Evolutionary conservation across 192 early-diverging fungal species (phyloP), one percentile per base, ranked within the genome.

Genomic region (Linnemannia hyalina): DNA sequence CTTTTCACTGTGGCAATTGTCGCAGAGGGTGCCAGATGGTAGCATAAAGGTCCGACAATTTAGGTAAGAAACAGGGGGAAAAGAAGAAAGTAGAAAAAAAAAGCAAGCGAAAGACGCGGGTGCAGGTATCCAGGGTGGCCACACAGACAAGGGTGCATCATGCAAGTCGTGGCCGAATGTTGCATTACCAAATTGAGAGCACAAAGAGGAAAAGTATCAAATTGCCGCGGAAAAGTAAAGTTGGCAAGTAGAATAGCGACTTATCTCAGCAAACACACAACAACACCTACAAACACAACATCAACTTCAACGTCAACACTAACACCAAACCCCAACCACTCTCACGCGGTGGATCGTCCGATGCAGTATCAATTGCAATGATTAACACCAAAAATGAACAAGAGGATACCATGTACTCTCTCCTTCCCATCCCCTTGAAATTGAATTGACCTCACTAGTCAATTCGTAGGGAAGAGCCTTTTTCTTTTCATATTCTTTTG

Each of bases 191-290:
- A 65, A 65, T 65, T 29, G 26, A 65, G 57, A 60, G 57, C 57
- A 60, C n/a, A 60, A 60, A 60, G 54, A 42, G 4, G 35, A 41
- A 70, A 23, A 20, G 23, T 41, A 40, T 7, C 18, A 42, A 5
- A 42, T 70, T 22, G 69, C 41, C 69, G 69, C 35, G 69, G 35
- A 38, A n/a, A 70, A 41, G 68, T 70, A 4, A 4, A 5, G 38
- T 20, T 35, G 1, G 23, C 8, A n/a, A 42, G 7, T 36, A 70
- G 5, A 23, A 26, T n/a, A n/a, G 2, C 6, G 69, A 70, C 23
- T 65, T 65, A 35, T 65, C 60, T 65, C 60, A 65, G 29, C 60
- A 65, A 63, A 65, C 20, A 57, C 55, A 57, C 29, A 70, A 38
- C 4, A 38, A 38, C 35, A n/a, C 41, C 23, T 1, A 0, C 20